Evolutionary conservation across 2,329 filamentous ascomycete genomes (phyloP).

Genomic region (Orbilia quercus): DNA sequence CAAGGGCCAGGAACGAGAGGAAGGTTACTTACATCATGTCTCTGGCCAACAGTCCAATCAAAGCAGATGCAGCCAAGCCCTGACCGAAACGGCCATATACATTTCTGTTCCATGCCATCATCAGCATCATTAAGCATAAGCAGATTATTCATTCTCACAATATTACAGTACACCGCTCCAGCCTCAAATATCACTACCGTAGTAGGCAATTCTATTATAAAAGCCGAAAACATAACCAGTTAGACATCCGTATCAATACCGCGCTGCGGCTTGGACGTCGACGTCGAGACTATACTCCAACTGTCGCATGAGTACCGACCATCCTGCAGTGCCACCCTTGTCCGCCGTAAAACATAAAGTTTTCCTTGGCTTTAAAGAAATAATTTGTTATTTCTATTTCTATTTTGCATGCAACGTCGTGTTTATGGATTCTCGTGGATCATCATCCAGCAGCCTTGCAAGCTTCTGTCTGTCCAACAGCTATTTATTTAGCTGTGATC

Average conservation of each 20-base stretch:
- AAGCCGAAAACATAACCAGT: background rate
- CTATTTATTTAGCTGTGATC: too few relatives aligned
- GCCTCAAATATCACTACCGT: background rate
- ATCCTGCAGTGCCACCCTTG: background rate
- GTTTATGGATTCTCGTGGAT: conserved; percentile 13
- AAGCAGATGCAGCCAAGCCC: conserved; percentile 34
- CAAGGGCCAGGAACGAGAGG: conserved; percentile 39
- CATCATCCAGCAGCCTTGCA: background rate
- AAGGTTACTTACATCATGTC: conserved; percentile 15
- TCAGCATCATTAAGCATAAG: background rate
- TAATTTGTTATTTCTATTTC: too few relatives aligned
- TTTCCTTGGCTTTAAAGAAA: background rate
- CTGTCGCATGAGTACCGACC: too few relatives aligned
- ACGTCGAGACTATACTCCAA: too few relatives aligned
- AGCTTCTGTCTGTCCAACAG: too few relatives aligned
- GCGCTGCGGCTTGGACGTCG: background rate
- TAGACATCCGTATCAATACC: background rate
- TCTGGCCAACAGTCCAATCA: too few relatives aligned
- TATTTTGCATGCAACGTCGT: conserved; percentile 1
- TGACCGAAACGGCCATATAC: conserved; percentile 28
- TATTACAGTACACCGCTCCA: too few relatives aligned
- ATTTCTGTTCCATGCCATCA: conserved; percentile 15
- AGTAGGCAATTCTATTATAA: too few relatives aligned
- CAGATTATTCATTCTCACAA: background rate
- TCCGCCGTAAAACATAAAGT: too few relatives aligned